These are phyloP conservation scores for Plasmodium knowlesi DNA, from an alignment of 169 alveolate genomes.

Conservation along the genomic window DNA sequence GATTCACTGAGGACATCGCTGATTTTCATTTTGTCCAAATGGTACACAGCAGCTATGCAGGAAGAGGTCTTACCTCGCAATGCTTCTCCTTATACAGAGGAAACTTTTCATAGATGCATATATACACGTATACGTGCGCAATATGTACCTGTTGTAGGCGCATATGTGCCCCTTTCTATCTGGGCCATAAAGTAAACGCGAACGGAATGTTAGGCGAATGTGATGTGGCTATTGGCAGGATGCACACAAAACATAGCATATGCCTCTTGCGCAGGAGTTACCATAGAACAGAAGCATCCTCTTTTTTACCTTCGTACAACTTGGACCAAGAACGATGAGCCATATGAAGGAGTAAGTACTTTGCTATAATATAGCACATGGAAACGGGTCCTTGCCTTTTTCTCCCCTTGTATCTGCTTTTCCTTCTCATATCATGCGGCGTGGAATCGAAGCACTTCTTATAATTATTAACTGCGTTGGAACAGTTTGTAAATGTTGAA, in stretches of 20 bases:
- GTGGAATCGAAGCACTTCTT: neutral
- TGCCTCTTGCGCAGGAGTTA: neutral
- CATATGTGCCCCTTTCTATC: neutral
- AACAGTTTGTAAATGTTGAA: neutral
- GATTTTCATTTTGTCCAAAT: slow-evolving; percentile 34
- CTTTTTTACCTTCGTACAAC: neutral
- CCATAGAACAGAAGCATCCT: neutral
- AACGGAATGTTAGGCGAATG: neutral
- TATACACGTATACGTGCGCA: neutral
- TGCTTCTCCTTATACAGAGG: neutral
- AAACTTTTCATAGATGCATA: neutral
- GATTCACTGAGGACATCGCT: slow-evolving; percentile 53
- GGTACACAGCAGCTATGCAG: neutral
- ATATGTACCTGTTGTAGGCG: neutral
- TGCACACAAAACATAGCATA: neutral
- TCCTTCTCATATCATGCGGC: neutral
- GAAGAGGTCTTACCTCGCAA: neutral
- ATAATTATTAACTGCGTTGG: neutral
- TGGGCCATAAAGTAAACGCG: neutral
- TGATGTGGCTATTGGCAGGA: neutral
- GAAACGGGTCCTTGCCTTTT: neutral
- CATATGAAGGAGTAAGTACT: neutral
- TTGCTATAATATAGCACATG: neutral
- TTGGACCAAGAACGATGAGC: neutral
- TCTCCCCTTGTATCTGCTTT: neutral